Evolutionary conservation across 441 rosid genomes (phyloP).

Genomic region (Francoa sonchifolia): DNA sequence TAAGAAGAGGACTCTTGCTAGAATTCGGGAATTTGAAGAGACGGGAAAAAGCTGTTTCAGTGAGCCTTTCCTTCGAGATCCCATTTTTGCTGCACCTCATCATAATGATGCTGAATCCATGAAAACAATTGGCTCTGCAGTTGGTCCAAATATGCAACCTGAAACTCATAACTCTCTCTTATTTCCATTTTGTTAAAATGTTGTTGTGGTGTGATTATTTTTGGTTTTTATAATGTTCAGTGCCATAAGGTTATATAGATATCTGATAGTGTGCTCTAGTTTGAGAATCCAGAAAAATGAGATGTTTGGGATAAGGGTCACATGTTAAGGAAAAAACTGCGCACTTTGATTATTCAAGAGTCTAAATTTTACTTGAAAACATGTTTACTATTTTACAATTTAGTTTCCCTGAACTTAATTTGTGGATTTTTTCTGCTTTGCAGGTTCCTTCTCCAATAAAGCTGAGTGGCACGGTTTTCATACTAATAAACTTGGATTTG

Average conservation of each 20-base stretch:
- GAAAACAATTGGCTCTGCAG: slow-evolving; percentile 9
- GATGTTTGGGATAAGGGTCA: too few relatives aligned
- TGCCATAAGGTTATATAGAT: too few relatives aligned
- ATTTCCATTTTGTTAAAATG: background rate
- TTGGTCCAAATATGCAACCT: slow-evolving; percentile 8
- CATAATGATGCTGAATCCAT: slow-evolving; percentile 15
- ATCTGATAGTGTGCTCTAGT: too few relatives aligned
- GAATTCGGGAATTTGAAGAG: slow-evolving; percentile 41
- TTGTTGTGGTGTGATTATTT: too few relatives aligned
- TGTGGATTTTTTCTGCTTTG: slow-evolving; percentile 10
- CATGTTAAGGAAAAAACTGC: too few relatives aligned
- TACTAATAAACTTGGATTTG: slow-evolving; percentile 15
- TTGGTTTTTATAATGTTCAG: too few relatives aligned
- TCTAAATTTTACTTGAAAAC: too few relatives aligned
- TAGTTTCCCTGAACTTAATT: too few relatives aligned
- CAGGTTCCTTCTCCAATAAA: slow-evolving; percentile 20
- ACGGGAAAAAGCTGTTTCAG: slow-evolving; percentile 48
- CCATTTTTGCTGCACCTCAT: slow-evolving; percentile 25
- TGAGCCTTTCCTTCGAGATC: slow-evolving; percentile 39
- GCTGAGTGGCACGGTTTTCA: slow-evolving; percentile 15
- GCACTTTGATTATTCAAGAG: too few relatives aligned
- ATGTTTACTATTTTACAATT: too few relatives aligned
- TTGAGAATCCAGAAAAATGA: too few relatives aligned
- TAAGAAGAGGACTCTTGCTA: slow-evolving; percentile 38
- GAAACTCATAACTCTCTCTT: slow-evolving; percentile 14